Evolutionary conservation across 768 basidiomycete genomes (phyloP), one percentile per base, ranked within the genome.

Genomic region (Thelephora ganbajun): DNA sequence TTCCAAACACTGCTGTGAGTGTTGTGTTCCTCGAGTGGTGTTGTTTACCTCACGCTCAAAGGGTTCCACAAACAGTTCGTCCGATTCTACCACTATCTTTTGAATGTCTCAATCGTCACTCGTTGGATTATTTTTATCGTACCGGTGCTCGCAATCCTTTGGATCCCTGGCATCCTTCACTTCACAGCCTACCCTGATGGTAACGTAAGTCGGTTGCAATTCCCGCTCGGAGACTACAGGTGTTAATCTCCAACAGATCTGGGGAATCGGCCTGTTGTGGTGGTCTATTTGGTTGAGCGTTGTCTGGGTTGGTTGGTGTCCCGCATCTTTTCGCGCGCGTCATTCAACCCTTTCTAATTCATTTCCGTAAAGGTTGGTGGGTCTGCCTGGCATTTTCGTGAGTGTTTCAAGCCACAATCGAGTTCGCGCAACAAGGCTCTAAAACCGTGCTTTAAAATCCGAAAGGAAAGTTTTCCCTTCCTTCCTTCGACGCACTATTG

Each of bases 271-370:
- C 48, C 61, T 84, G 42, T 46, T 83, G 5, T 87, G 77, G 76
- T 91, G 86, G 86, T 84, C 80, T 50, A 79, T 89, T 48, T 94
- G 88, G 87, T 64, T 91, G 23, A 75, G 71, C 35, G 76, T 92
- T 30, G 65, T 76, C 4, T 94, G 90, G 90, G 76, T 63, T 58
- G 83, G 82, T 79, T 54, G 41, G 26, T 30, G 69, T 59, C 5
- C 5, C 11, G 34, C 14, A 45, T 35, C 26, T 43, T 16, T 33
- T 22, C n/a, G 4, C 13, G 18, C 33, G n/a, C n/a, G n/a, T n/a
- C n/a, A n/a, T n/a, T 33, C 33, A 45, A 36, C 37, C 13, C 16
- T 39, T n/a, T 33, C 34, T 34, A 26, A 26, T 45, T 12, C 6
- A 23, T 51, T 30, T 23, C 35, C 37, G n/a, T 35, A 44, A 52